phyloP scores from a whole-genome alignment of 768 basidiomycete genomes.

The Trametes cingulata region DNA sequence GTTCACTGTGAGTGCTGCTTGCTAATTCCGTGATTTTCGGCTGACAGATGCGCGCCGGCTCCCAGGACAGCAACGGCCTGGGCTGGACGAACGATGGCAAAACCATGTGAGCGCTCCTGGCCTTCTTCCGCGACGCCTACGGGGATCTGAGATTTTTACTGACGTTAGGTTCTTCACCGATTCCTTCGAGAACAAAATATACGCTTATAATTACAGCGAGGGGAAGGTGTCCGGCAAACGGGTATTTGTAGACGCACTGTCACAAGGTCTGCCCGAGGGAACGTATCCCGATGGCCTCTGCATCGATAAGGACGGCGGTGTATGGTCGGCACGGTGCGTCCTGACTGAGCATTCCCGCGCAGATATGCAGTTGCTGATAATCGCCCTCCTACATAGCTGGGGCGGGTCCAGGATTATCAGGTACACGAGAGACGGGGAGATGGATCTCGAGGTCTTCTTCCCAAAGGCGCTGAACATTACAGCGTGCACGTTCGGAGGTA shows the following conservation, averaged over 20 bases:
- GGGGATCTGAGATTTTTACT: constrained; percentile 12
- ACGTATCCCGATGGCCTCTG: constrained; percentile 69
- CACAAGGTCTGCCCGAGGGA: constrained; percentile 48
- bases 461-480: constrained; percentile 67
- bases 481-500: constrained; percentile 71
- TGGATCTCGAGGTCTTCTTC: constrained; percentile 58
- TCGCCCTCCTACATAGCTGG: constrained; percentile 46
- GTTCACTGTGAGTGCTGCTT: constrained; percentile 57
- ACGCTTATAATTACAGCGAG: constrained; percentile 61
- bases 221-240: constrained; percentile 60
- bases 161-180: constrained; percentile 68
- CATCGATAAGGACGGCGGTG: constrained; percentile 58
- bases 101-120: constrained; percentile 46
- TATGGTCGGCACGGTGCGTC: constrained; percentile 65
- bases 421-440: constrained; percentile 51
- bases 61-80: constrained; percentile 60
- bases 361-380: constrained; percentile 11
- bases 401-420: constrained; percentile 61
- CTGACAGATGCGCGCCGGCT: constrained; percentile 2
- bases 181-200: constrained; percentile 63
- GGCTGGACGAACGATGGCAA: constrained; percentile 65
- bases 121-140: constrained; percentile 10
- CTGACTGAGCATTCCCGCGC: constrained; percentile 15
- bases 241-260: constrained; percentile 56
- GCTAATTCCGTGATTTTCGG: constrained; percentile 4